phyloP scores from a whole-genome alignment of 2,329 filamentous ascomycete genomes.

The Berkeleyomyces rouxiae region DNA sequence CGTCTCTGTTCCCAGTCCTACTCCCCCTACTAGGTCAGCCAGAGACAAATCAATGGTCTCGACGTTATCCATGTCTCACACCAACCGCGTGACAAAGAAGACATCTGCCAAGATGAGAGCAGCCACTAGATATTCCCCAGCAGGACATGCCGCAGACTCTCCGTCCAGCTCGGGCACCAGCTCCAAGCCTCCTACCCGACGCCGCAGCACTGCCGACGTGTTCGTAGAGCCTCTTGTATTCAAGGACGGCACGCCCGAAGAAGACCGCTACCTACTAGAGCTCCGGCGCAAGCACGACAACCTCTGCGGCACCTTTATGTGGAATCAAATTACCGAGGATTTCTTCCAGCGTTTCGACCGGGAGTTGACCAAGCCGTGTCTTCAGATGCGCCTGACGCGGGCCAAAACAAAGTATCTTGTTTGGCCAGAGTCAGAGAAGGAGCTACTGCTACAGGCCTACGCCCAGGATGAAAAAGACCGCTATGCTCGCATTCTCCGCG shows the following conservation, averaged over 20 bases:
- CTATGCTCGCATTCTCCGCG: constrained; percentile 26
- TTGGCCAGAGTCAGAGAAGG: constrained; percentile 33
- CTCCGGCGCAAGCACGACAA: constrained; percentile 29
- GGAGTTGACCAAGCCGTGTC: constrained; percentile 29
- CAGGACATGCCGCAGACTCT: not conserved
- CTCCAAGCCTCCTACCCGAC: constrained; percentile 31
- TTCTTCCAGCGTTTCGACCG: constrained; percentile 23
- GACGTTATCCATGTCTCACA: not conserved
- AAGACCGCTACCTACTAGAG: constrained; percentile 33
- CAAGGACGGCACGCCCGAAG: constrained; percentile 28
- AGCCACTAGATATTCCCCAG: not conserved
- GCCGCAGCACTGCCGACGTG: constrained; percentile 22
- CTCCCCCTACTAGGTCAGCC: not conserved
- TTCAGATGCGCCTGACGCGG: constrained; percentile 41
- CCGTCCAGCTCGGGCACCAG: constrained; percentile 21
- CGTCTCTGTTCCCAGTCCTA: not conserved
- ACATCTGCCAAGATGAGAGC: not conserved
- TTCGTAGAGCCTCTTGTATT: constrained; percentile 21
- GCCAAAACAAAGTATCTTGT: constrained; percentile 31
- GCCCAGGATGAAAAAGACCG: constrained; percentile 26
- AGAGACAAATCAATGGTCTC: too few relatives aligned
- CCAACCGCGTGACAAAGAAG: not conserved
- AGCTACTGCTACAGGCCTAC: constrained; percentile 26
- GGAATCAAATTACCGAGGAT: constrained; percentile 33
- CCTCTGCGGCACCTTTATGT: constrained; percentile 40